phyloP scores from a whole-genome alignment of 352 stramenopile species.

The Globisporangium canariense region DNA sequence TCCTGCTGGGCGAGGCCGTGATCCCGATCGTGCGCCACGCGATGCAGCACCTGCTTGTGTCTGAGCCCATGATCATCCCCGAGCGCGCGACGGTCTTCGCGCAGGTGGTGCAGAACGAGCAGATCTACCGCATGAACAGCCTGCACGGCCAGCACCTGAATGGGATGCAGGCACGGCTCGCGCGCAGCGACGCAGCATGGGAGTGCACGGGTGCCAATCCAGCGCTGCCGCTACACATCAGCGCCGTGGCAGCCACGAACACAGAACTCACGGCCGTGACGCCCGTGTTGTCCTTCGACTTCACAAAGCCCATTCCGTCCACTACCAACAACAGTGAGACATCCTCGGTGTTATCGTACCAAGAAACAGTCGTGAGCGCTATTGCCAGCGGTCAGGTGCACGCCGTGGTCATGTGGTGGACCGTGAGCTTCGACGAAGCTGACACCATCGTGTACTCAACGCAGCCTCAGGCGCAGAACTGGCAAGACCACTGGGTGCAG shows the following conservation, averaged over 20 bases:
- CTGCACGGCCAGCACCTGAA: slow-evolving; percentile 33
- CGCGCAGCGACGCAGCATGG: slow-evolving; percentile 52
- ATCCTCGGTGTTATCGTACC: slow-evolving; percentile 15
- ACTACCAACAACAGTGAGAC: not conserved
- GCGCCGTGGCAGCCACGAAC: slow-evolving; percentile 32
- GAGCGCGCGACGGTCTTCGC: slow-evolving; percentile 65
- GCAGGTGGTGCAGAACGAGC: slow-evolving; percentile 62
- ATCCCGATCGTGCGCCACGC: slow-evolving; percentile 84
- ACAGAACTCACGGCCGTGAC: slow-evolving; percentile 39
- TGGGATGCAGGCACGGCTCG: slow-evolving; percentile 32
- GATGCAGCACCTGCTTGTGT: slow-evolving; percentile 51
- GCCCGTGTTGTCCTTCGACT: slow-evolving; percentile 64
- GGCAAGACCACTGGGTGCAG: slow-evolving; percentile 84
- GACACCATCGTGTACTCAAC: slow-evolving; percentile 66
- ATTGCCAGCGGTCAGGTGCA: slow-evolving; percentile 38
- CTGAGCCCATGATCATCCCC: slow-evolving; percentile 63
- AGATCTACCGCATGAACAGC: slow-evolving; percentile 70
- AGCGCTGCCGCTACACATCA: slow-evolving; percentile 63
- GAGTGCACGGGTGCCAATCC: slow-evolving; percentile 59
- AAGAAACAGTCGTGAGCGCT: slow-evolving; percentile 40
- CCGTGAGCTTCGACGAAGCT: slow-evolving; percentile 56
- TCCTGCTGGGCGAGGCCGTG: slow-evolving; percentile 87
- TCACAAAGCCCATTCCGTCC: slow-evolving; percentile 36
- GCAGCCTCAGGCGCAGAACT: slow-evolving; percentile 58
- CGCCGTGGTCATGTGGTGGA: slow-evolving; percentile 82